A percentile compares a stretch with the other conserved stretches of the same genome.
These are phyloP conservation scores for Marasmius fiardii DNA, from an alignment of 1,284 basidiomycete genomes.

Conservation along the genomic window DNA sequence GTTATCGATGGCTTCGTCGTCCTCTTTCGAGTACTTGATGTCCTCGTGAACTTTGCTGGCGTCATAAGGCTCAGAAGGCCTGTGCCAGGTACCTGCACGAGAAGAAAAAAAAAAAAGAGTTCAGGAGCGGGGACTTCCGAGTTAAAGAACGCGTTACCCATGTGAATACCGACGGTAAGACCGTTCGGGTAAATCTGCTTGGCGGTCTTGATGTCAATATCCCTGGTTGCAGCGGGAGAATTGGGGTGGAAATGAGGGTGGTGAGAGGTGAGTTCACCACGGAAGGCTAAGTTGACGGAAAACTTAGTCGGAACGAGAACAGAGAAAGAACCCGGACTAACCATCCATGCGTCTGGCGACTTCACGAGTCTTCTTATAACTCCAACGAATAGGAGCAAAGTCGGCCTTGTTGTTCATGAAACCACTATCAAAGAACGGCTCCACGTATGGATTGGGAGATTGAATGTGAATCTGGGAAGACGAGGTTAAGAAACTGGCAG, in stretches of 20 bases:
- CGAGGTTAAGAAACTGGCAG: conserved; percentile 1
- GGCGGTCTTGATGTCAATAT: conserved; percentile 69
- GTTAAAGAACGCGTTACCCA: conserved; percentile 45
- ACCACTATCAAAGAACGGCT: conserved; percentile 65
- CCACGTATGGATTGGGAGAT: conserved; percentile 57
- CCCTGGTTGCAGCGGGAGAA: conserved; percentile 53
- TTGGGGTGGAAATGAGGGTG: conserved; percentile 73
- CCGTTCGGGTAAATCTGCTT: conserved; percentile 58
- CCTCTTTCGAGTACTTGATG: conserved; percentile 60
- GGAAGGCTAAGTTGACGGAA: too few relatives aligned
- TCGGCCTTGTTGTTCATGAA: conserved; percentile 78
- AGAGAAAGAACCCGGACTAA: conserved; percentile 21
- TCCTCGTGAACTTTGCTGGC: conserved; percentile 59
- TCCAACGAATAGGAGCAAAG: conserved; percentile 73
- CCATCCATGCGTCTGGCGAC: conserved; percentile 71
- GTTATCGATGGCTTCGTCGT: conserved; percentile 68
- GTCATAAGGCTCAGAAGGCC: conserved; percentile 51
- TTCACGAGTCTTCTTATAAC: conserved; percentile 73
- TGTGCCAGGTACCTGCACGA: conserved; percentile 54
- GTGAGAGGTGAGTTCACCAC: conserved; percentile 68
- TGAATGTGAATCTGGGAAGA: conserved; percentile 56
- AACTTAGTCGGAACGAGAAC: not conserved
- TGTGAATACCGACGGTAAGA: conserved; percentile 69
- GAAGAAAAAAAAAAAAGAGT: not conserved
- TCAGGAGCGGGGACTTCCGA: not conserved